Conservation (phyloP, 139 green algal genomes). For the Chlorella sp. region DNA sequence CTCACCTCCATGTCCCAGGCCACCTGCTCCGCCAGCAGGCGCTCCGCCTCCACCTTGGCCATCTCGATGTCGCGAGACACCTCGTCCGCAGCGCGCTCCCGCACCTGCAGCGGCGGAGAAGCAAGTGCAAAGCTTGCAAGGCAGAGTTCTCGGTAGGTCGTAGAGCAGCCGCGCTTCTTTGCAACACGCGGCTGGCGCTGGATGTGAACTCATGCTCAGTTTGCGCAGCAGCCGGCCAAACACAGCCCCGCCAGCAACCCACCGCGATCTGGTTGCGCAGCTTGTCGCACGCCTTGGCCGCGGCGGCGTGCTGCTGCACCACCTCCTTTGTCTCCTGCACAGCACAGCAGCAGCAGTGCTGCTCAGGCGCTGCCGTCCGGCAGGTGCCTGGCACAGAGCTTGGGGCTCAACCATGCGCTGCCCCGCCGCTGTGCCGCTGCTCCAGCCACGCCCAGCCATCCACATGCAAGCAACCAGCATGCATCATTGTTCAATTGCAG, state of each 20-base stretch:
- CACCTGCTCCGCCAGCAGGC: conserved; percentile 19
- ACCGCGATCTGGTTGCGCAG: neutral
- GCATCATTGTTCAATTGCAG: neutral
- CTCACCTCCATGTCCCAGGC: conserved; percentile 34
- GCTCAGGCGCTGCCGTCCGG: neutral
- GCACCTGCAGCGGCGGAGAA: too few species aligned
- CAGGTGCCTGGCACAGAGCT: too few species aligned
- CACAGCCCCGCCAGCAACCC: too few species aligned
- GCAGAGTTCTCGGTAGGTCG: too few species aligned
- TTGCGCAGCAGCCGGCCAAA: too few species aligned
- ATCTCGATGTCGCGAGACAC: conserved; percentile 24
- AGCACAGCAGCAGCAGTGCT: neutral
- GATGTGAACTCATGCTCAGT: too few species aligned
- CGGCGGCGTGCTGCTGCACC: conserved; percentile 33
- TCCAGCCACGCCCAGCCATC: neutral
- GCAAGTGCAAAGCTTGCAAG: too few species aligned
- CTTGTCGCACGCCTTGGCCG: conserved; percentile 14
- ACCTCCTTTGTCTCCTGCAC: conserved; percentile 34
- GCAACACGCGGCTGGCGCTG: too few species aligned
- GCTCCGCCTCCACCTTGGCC: conserved; percentile 34
- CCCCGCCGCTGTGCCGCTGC: neutral
- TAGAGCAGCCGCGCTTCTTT: too few species aligned
- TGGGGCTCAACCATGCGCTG: too few species aligned
- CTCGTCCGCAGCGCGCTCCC: conserved; percentile 14
- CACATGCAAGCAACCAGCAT: neutral